These are phyloP conservation scores for Cytidiella melzeri DNA, from an alignment of 768 basidiomycete species.

Conservation along the genomic window DNA sequence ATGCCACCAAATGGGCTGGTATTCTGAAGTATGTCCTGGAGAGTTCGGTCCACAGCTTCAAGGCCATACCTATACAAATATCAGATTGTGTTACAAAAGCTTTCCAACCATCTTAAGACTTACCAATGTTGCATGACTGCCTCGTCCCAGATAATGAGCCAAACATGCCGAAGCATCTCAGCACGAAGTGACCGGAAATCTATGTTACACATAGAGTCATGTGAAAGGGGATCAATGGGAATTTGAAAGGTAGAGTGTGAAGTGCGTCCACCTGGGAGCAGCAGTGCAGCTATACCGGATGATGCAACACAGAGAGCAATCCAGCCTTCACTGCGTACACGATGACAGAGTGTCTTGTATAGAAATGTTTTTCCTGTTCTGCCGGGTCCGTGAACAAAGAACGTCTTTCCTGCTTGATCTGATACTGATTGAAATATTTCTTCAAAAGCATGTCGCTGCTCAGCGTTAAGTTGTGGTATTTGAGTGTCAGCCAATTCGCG, in stretches of 20 bases:
- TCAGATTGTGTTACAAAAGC: no score
- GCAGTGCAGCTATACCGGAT: constrained; percentile 41
- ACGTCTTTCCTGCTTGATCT: no score
- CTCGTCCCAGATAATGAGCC: constrained; percentile 42
- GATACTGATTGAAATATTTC: no score
- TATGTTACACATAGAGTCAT: constrained; percentile 31
- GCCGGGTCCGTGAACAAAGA: no score
- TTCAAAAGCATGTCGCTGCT: no score
- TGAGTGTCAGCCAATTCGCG: no score
- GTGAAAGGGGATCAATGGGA: no score
- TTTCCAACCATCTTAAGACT: no score
- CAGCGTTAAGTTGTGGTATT: no score
- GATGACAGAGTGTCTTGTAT: constrained; percentile 10
- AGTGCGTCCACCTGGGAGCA: constrained; percentile 39
- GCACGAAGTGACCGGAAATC: neutral
- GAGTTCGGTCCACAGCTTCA: constrained; percentile 36
- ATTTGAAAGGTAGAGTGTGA: constrained; percentile 43
- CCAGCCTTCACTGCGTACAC: constrained; percentile 29
- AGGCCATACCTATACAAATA: constrained; percentile 18
- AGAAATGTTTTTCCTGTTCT: no score
- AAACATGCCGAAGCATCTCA: neutral
- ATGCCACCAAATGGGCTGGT: constrained; percentile 37
- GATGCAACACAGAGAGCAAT: constrained; percentile 46
- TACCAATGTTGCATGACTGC: constrained; percentile 33
- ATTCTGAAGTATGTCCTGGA: constrained; percentile 27